These are phyloP conservation scores for Monilinia fructigena DNA, from an alignment of 2,329 filamentous ascomycete genomes.

Conservation along the genomic window DNA sequence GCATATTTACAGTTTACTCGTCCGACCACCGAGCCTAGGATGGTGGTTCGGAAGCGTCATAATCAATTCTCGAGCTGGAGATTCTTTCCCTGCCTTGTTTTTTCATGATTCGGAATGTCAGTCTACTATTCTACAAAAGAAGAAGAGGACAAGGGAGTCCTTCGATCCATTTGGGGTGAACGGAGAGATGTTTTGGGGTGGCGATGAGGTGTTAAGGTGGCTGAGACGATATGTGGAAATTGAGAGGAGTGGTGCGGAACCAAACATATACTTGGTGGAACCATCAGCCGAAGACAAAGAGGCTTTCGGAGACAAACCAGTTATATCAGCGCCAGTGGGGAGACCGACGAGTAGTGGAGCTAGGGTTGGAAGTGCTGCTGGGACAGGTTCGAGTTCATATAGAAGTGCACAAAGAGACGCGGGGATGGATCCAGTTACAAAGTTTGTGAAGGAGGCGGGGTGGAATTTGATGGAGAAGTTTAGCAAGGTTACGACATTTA, in stretches of 20 bases:
- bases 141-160: conserved; percentile 74
- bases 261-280: conserved; percentile 87
- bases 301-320: conserved; percentile 59
- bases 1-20: conserved; percentile 85
- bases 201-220: conserved; percentile 93
- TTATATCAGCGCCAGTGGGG: conserved; percentile 45
- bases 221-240: conserved; percentile 78
- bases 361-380: conserved; percentile 42
- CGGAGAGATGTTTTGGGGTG: conserved; percentile 94
- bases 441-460: conserved; percentile 88
- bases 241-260: conserved; percentile 80
- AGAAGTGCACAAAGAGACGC: conserved; percentile 52
- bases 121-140: conserved; percentile 91
- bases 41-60: conserved; percentile 99
- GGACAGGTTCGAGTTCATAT: conserved; percentile 39
- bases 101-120: conserved; percentile 98
- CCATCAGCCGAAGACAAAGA: conserved; percentile 80
- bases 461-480: conserved; percentile 98
- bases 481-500: conserved; percentile 96
- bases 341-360: conserved; percentile 40
- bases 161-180: conserved; percentile 88
- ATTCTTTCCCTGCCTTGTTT: conserved; percentile 92
- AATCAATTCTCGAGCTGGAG: conserved; percentile 85
- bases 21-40: conserved; percentile 87
- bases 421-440: conserved; percentile 88